Base-by-base conservation (phyloP, 2,329 filamentous ascomycete genomes). In the Talaromyces sp. region DNA sequence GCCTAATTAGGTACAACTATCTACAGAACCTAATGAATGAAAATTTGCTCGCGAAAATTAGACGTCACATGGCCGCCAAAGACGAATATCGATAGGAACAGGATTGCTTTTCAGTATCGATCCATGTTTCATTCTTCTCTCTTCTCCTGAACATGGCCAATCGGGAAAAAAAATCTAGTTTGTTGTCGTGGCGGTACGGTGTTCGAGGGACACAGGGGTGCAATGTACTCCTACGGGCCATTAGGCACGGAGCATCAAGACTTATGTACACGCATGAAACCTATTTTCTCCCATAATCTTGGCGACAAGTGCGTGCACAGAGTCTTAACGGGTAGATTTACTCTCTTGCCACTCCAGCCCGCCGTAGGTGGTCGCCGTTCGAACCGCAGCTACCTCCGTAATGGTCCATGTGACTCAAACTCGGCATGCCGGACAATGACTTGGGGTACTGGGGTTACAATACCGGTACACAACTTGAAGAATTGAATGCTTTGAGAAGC, bases 1-100 rank as follows among this genome's bases (percentile, higher is more conserved):
- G 11, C 28, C 50, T 23, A 35, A 21, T 35, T 21, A 21, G 50
- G 25, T 28, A 52, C 16, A 52, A n/a, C 23, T 31, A 31, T 33
- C 18, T 9, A 50, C n/a, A 12, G 21, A 18, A 25, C 1, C 16
- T 2, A 28, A 50, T 50, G 23, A 28, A n/a, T 2, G 8, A 35
- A 56, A 57, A 40, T 7, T 18, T 31, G 21, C 7, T 57, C 33
- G 6, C 54, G 35, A 58, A 52, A 31, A 9, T 64, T 62, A 16
- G 52, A 18, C 39, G 44, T 56, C 58, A 57, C 54, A 61, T 50
- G 56, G 37, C 42, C 52, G 44, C 35, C 14, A 50, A 40, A 61
- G 39, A 57, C 54, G 54, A 42, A 42, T 40, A 57, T 18, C 18
- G 21, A 40, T 57, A 57, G 54, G 54, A 57, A 57, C 52, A 37